Evolutionary conservation across 305 asterid species (phyloP).

Genomic region (Fraxinus albicans): DNA sequence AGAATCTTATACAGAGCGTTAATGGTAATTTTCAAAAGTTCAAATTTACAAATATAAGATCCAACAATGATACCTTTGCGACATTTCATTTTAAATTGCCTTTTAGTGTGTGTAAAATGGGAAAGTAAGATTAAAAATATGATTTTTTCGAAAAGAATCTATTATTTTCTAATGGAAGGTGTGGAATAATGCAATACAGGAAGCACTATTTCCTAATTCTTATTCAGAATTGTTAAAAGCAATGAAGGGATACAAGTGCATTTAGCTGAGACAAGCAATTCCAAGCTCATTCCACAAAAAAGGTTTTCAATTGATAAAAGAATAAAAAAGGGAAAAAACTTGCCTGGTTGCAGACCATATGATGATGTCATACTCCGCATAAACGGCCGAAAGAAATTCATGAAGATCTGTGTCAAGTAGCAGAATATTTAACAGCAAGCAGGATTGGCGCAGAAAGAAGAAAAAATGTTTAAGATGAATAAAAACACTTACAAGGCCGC

Average conservation of each 20-base stretch:
- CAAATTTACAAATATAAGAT: not conserved
- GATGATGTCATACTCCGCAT: constrained; percentile 90
- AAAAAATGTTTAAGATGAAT: constrained; percentile 2
- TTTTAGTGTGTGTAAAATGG: not conserved
- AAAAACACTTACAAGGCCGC: constrained; percentile 81
- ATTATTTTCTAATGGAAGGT: not conserved
- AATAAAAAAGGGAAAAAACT: not conserved
- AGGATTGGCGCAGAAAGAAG: constrained; percentile 17
- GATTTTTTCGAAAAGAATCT: not conserved
- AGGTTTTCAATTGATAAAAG: not conserved
- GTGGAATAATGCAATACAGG: not conserved
- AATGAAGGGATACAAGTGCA: not conserved
- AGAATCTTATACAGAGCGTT: not conserved
- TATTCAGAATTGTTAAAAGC: not conserved
- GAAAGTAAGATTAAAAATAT: not conserved
- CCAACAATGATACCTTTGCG: not conserved
- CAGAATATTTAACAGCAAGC: constrained; percentile 15
- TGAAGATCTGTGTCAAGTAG: constrained; percentile 72
- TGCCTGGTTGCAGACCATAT: constrained; percentile 97
- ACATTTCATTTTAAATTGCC: not conserved
- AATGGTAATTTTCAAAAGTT: too few species aligned
- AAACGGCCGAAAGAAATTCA: constrained; percentile 85
- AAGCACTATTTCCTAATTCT: not conserved
- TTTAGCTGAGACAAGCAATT: not conserved
- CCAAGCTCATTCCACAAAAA: not conserved